A percentile compares a stretch with the other conserved stretches of the same genome.
Evolutionary conservation across 2,329 filamentous ascomycete species (phyloP).

Genomic region (Fonsecaea pedrosoi): DNA sequence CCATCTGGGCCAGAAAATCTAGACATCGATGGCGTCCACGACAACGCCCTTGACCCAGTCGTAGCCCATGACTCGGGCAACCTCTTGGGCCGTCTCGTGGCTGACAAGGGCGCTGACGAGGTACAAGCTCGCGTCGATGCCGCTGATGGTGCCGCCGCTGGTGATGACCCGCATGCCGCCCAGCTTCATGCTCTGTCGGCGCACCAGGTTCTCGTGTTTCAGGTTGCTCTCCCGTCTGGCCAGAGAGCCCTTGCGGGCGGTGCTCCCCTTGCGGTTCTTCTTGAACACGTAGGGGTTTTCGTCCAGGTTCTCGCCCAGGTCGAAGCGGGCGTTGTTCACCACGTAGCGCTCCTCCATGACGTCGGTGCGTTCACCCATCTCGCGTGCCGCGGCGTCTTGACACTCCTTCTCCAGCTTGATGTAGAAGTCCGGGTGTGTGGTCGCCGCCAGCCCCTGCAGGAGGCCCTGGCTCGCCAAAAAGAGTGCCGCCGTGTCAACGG

Average conservation of each 20-base stretch:
- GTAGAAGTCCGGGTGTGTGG: constrained; percentile 80
- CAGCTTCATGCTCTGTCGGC: constrained; percentile 77
- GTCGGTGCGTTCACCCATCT: constrained; percentile 78
- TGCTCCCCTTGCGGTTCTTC: constrained; percentile 69
- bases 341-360: constrained; percentile 83
- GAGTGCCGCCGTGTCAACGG: constrained; percentile 79
- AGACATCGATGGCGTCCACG: constrained; percentile 42
- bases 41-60: constrained; percentile 63
- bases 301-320: constrained; percentile 76
- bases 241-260: constrained; percentile 78
- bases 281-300: constrained; percentile 83
- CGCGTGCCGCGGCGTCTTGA: constrained; percentile 72
- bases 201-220: constrained; percentile 79
- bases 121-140: constrained; percentile 83
- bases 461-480: constrained; percentile 78
- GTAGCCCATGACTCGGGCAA: constrained; percentile 78
- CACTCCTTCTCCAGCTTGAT: constrained; percentile 82
- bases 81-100: constrained; percentile 76
- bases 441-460: constrained; percentile 78
- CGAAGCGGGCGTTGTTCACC: constrained; percentile 89
- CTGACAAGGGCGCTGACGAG: constrained; percentile 82
- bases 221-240: constrained; percentile 76
- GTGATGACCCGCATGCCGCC: constrained; percentile 76
- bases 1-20: constrained; percentile 13
- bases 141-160: constrained; percentile 76